Evolutionary conservation across 139 green algal genomes (phyloP), one percentile per base, ranked within the genome.

Genomic region (Haematococcus sp.): DNA sequence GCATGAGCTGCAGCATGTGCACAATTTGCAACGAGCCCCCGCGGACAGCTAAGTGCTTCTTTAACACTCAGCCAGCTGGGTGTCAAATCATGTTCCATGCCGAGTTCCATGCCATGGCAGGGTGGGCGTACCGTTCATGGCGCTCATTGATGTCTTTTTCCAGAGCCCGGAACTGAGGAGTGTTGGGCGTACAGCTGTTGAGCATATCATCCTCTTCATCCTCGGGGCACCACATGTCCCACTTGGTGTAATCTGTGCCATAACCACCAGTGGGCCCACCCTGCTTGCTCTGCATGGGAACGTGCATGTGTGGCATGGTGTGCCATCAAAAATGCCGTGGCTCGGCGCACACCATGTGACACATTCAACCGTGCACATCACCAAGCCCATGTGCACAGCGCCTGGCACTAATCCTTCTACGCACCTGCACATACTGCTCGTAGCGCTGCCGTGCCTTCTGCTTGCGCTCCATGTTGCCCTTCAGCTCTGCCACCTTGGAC

Each of bases 131-230:
- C 84, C 84, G 79, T 34, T 79, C 60, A 66, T 94, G 91, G 1
- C 91, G 76, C 23, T 93, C 84, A 64, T 93, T 78, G 44, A 93
- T 92, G 75, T 96, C 91, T 60, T 89, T 89, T 65, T 94, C 89
- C 87, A 96, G 88, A 1, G 89, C 88, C 30, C 74, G 73, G 63
- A 94, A 90, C 63, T 82, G 70, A 0, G 86, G 49, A 5, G 54
- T 86, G 54, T 87, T 86, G 33, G 89, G 88, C 19, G 75, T 83
- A 13, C 88, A 64, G 56, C 71, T 85, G 66, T 86, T 83, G 70
- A 93, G 80, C 34, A 93, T 34, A 19, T 92, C 91, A 72, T 96
- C 89, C 68, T 96, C 91, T 52, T 96, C 89, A 69, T 96, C 91
- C 27, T 86, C 86, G 11, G 91, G 91, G 67, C 80, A 90, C 84